Conservation (phyloP, 108 stramenopile species). For the Nitzschia sp. region DNA sequence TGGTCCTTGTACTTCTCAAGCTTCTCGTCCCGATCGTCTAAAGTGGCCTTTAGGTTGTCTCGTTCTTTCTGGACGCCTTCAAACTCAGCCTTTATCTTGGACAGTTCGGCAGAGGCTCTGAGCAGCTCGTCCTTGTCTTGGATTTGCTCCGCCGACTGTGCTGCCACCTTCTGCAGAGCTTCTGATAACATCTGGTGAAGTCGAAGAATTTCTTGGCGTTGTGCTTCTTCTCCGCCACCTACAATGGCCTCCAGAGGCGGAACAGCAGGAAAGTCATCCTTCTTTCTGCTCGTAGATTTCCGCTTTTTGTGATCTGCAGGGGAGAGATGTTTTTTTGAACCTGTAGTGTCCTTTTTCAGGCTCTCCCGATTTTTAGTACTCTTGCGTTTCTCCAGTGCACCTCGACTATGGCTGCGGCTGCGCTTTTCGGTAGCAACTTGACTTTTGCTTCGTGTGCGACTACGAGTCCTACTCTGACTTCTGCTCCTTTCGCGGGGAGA, state of each 20-base stretch:
- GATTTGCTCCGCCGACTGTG: slow-evolving; percentile 33
- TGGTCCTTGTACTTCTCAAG: slow-evolving; percentile 8
- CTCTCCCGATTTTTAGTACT: not conserved
- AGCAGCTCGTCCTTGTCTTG: slow-evolving; percentile 34
- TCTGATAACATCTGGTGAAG: slow-evolving; percentile 36
- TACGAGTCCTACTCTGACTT: not conserved
- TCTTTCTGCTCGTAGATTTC: not conserved
- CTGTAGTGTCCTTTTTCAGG: not conserved
- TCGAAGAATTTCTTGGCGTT: slow-evolving; percentile 22
- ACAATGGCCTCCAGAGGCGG: not conserved
- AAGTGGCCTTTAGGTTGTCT: not conserved
- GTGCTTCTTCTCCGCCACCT: slow-evolving; percentile 12
- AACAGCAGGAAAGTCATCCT: not conserved
- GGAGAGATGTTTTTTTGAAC: not conserved
- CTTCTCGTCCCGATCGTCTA: slow-evolving; percentile 6
- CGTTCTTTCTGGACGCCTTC: slow-evolving; percentile 2
- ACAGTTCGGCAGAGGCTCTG: slow-evolving; percentile 23
- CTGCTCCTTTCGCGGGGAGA: not conserved
- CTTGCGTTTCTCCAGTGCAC: not conserved
- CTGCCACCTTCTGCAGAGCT: slow-evolving; percentile 30
- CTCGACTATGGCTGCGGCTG: not conserved
- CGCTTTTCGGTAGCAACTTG: not conserved
- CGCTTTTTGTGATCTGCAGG: not conserved
- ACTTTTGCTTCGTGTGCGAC: not conserved
- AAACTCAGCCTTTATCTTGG: slow-evolving; percentile 20